Percentiles rank a stretch among this genome's conserved stretches.
Conservation (phyloP, 352 stramenopile genomes). For the Phytopythium oedochilum region DNA sequence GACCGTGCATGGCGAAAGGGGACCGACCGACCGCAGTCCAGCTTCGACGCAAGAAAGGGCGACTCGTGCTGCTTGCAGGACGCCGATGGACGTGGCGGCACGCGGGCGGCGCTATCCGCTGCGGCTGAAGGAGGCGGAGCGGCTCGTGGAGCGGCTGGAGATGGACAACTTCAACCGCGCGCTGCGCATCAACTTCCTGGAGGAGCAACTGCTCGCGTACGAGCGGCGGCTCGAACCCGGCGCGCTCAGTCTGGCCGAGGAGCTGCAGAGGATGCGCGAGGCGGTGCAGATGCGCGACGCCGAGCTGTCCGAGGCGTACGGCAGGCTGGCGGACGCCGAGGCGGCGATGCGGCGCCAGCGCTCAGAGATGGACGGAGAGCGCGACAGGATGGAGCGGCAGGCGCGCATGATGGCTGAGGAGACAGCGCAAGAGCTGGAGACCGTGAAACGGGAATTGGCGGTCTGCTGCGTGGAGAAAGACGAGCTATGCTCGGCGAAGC, state of each 20-base stretch:
- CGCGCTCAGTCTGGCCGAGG: neutral
- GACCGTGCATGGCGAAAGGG: neutral
- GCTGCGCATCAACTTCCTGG: constrained; percentile 28
- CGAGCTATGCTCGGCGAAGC: neutral
- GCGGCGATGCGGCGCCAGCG: neutral
- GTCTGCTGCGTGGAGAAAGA: neutral
- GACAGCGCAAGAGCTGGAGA: neutral
- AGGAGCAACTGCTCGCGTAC: constrained; percentile 13
- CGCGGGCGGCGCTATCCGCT: neutral
- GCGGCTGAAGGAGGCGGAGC: constrained; percentile 1
- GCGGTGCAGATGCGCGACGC: constrained; percentile 1
- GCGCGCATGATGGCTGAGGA: neutral
- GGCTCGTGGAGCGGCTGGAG: constrained; percentile 5
- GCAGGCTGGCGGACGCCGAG: neutral
- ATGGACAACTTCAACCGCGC: constrained; percentile 25
- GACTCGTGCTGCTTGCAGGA: too few relatives aligned
- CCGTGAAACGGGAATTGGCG: neutral
- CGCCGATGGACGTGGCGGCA: neutral
- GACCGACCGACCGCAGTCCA: too few relatives aligned
- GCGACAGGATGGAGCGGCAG: neutral
- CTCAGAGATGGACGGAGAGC: neutral
- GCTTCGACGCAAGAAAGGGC: too few relatives aligned
- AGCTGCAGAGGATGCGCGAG: neutral
- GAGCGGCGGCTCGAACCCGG: neutral
- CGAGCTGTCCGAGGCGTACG: neutral